phyloP scores from a whole-genome alignment of 1,284 basidiomycete genomes.

The Jaminaea rosea region DNA sequence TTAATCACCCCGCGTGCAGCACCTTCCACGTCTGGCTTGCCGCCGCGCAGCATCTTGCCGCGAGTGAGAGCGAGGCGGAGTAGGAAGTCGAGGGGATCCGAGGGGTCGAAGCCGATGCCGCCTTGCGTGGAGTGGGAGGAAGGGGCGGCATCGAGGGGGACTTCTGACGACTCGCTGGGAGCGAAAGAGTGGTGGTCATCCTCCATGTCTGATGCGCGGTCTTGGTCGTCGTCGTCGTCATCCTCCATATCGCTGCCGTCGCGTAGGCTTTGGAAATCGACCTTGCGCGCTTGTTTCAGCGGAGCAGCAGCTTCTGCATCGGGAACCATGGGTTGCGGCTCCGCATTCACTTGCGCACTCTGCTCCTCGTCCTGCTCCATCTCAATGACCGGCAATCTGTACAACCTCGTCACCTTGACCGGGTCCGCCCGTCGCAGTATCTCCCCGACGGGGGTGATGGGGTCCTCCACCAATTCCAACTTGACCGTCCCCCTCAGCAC shows the following conservation, averaged over 20 bases:
- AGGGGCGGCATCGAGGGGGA: neutral
- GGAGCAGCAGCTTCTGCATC: neutral
- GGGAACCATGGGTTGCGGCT: neutral
- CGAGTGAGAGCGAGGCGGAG: constrained; percentile 78
- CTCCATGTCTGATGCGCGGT: neutral
- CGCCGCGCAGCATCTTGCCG: constrained; percentile 66
- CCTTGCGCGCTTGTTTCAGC: neutral
- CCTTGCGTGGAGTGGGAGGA: no score
- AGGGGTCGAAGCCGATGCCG: constrained; percentile 45
- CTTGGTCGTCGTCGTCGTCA: neutral
- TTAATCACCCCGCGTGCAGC: constrained; percentile 74
- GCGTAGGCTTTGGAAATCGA: neutral
- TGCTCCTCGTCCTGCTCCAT: neutral
- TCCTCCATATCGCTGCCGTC: neutral
- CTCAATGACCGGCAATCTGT: constrained; percentile 20
- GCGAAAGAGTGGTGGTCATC: neutral
- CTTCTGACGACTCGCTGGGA: neutral
- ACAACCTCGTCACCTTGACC: constrained; percentile 26
- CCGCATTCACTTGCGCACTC: neutral
- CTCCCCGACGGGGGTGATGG: constrained; percentile 59
- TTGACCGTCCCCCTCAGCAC: constrained; percentile 78
- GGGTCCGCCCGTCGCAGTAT: constrained; percentile 36
- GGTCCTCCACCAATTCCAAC: constrained; percentile 84
- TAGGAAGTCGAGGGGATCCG: constrained; percentile 68
- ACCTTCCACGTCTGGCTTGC: constrained; percentile 76